Evolutionary conservation across 352 stramenopile genomes (phyloP).

Genomic region (Globisporangium mamillatum): DNA sequence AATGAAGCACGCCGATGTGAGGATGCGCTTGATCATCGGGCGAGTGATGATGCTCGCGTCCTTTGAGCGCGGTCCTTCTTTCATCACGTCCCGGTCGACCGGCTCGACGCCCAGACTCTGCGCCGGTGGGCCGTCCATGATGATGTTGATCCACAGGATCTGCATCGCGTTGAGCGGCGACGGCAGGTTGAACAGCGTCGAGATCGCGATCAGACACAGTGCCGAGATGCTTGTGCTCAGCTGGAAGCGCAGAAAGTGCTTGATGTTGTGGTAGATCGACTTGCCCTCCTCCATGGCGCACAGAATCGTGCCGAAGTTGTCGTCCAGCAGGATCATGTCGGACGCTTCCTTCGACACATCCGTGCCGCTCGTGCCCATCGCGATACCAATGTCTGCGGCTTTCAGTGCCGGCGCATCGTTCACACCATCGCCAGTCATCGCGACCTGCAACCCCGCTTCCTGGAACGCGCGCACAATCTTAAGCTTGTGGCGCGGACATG

Average conservation of each 20-base stretch:
- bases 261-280: constrained; percentile 96
- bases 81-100: constrained; percentile 82
- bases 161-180: constrained; percentile 93
- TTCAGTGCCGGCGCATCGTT: constrained; percentile 99
- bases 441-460: constrained; percentile 81
- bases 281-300: constrained; percentile 94
- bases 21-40: constrained; percentile 61
- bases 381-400: constrained; percentile 95
- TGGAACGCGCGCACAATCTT: constrained; percentile 94
- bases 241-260: constrained; percentile 97
- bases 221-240: constrained; percentile 95
- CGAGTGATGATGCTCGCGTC: constrained; percentile 79
- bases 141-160: constrained; percentile 98
- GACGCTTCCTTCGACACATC: constrained; percentile 98
- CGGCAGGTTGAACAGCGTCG: constrained; percentile 59
- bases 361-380: constrained; percentile 97
- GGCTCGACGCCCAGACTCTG: constrained; percentile 87
- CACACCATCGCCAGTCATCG: constrained; percentile 99
- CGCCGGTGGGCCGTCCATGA: constrained; percentile 93
- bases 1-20: constrained; percentile 73
- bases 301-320: constrained; percentile 97
- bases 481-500: constrained; percentile 94
- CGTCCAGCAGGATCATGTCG: constrained; percentile 97
- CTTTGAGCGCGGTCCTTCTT: constrained; percentile 76
- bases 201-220: constrained; percentile 77